These are phyloP conservation scores for Saksenaea oblongispora DNA, from an alignment of 371 early-diverging fungal species.

Conservation along the genomic window DNA sequence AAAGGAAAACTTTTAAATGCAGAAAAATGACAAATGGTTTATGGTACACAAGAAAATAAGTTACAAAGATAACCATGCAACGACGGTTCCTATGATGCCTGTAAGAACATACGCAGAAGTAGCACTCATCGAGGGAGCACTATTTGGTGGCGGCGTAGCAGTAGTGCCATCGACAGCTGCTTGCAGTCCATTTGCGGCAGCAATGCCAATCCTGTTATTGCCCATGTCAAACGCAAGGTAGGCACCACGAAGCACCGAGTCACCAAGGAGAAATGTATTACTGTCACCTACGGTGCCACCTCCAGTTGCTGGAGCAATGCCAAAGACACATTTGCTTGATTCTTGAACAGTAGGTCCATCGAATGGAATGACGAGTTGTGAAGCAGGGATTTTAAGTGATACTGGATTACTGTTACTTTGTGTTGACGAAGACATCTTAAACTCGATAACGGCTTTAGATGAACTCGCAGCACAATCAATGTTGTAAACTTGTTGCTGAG, in stretches of 20 bases:
- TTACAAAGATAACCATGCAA: not conserved
- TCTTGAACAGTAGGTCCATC: slow-evolving; percentile 14
- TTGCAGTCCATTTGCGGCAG: slow-evolving; percentile 27
- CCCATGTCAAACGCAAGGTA: slow-evolving; percentile 49
- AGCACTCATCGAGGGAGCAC: not conserved
- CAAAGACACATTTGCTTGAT: slow-evolving; percentile 40
- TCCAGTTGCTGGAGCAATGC: slow-evolving; percentile 47
- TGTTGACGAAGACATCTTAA: slow-evolving; percentile 18
- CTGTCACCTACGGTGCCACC: too few species aligned
- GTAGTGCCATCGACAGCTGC: slow-evolving; percentile 28
- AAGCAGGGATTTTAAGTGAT: slow-evolving; percentile 29
- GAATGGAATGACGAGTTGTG: slow-evolving; percentile 40
- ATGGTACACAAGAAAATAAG: not conserved
- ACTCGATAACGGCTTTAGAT: slow-evolving; percentile 15
- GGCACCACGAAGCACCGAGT: slow-evolving; percentile 36
- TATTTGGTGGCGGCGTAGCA: not conserved
- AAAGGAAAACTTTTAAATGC: not conserved
- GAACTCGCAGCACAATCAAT: slow-evolving; percentile 23
- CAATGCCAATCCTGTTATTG: slow-evolving; percentile 40
- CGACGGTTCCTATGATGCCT: not conserved
- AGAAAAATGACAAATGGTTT: not conserved
- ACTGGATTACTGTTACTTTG: slow-evolving; percentile 2
- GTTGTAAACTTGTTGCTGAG: slow-evolving; percentile 23
- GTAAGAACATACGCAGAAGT: not conserved
- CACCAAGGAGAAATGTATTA: slow-evolving; percentile 35